A percentile compares a stretch with the other conserved stretches of the same genome.
phyloP scores from a whole-genome alignment of 2,329 filamentous ascomycete genomes.

The Apiospora koreana region DNA sequence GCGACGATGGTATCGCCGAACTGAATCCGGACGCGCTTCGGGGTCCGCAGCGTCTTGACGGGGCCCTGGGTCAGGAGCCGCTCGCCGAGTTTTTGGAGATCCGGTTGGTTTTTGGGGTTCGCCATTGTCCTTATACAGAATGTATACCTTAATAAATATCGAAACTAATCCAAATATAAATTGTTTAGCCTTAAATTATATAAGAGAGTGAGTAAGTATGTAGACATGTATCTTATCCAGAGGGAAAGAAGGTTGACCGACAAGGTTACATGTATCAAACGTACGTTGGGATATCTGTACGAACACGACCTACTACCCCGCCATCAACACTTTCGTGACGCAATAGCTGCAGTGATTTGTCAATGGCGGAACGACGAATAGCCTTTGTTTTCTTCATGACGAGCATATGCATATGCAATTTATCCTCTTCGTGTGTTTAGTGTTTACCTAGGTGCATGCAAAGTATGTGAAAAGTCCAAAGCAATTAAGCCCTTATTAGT shows the following conservation, averaged over 20 bases:
- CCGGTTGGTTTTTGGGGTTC: constrained; percentile 14
- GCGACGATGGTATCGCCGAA: constrained; percentile 31
- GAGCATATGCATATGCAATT: neutral
- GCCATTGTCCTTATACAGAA: constrained; percentile 14
- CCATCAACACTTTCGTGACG: neutral
- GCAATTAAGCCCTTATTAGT: no score
- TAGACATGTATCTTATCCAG: neutral
- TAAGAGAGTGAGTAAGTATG: neutral
- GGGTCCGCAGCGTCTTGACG: constrained; percentile 30
- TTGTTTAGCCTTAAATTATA: no score
- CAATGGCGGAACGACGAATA: neutral
- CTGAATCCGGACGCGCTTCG: constrained; percentile 33
- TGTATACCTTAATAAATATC: neutral
- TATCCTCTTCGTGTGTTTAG: neutral
- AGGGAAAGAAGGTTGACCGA: neutral
- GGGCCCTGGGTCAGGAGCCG: constrained; percentile 29
- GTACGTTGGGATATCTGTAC: neutral
- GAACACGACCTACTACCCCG: neutral
- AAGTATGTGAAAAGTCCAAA: neutral
- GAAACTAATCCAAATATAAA: neutral
- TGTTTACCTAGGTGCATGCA: neutral
- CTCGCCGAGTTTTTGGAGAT: constrained; percentile 27
- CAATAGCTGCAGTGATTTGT: constrained; percentile 3
- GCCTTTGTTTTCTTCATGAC: neutral
- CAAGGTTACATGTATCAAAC: neutral